Percentiles rank a stretch among this genome's conserved stretches.
These are phyloP conservation scores for Entomortierella parvispora DNA, from an alignment of 192 early-diverging fungal genomes.

Conservation along the genomic window DNA sequence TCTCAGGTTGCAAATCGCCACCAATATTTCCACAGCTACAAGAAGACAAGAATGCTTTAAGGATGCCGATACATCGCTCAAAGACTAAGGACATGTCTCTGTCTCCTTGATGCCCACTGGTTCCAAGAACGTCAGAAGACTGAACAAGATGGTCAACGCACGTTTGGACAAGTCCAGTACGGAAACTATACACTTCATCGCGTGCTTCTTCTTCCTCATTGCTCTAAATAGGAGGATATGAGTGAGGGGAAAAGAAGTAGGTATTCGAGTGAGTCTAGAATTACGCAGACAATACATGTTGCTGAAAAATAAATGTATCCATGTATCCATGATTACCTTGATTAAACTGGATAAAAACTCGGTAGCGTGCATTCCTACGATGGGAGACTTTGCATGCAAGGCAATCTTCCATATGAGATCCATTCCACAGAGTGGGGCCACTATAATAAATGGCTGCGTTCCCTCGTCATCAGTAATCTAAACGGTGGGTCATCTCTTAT, in stretches of 20 bases:
- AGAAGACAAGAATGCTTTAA: conserved; percentile 50
- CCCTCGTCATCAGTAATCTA: too few relatives aligned
- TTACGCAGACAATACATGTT: not conserved
- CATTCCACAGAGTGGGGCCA: conserved; percentile 51
- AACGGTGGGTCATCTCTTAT: too few relatives aligned
- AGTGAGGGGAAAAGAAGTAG: not conserved
- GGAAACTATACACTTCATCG: conserved; percentile 34
- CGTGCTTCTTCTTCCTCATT: conserved; percentile 22
- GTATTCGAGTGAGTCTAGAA: not conserved
- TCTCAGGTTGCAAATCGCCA: conserved; percentile 17
- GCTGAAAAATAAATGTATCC: not conserved
- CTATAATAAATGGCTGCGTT: conserved; percentile 24
- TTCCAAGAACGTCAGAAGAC: conserved; percentile 29
- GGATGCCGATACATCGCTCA: conserved; percentile 55
- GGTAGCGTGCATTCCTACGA: conserved; percentile 50
- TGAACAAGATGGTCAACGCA: conserved; percentile 52
- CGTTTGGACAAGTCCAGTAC: conserved; percentile 53
- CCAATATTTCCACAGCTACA: conserved; percentile 15
- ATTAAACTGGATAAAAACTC: conserved; percentile 40
- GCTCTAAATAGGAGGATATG: conserved; percentile 21
- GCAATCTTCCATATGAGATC: conserved; percentile 61
- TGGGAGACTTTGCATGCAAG: conserved; percentile 35
- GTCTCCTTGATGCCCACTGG: conserved; percentile 13
- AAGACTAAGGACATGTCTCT: conserved; percentile 42
- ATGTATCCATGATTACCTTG: conserved; percentile 22